Evolutionary conservation across 2,329 filamentous ascomycete species (phyloP), one percentile per base, ranked within the genome.

Genomic region (Aphanoascus verrucosus): DNA sequence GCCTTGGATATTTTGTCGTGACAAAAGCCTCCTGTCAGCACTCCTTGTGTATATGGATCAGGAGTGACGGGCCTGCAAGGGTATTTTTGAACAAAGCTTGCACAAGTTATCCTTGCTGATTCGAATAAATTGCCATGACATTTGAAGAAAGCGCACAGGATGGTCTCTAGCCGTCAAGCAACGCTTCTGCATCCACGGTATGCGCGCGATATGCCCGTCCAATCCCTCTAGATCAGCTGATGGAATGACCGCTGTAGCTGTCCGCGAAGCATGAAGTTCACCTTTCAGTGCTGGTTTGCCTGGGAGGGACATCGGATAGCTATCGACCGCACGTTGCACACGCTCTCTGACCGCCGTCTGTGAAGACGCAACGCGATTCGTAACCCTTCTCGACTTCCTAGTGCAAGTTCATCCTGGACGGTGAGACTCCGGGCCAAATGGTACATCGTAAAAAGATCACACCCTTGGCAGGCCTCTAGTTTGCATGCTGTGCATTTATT

Each of bases 61-160:
- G 34, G 5, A 31, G 23, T 14, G 31, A n/a, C 17, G 7, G 6
- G 7, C 12, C 31, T 34, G 12, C 43, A 31, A 41, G 38, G n/a
- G 43, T 19, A 23, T 15, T 50, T 50, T 19, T 15, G 40, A 43
- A 42, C 48, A 43, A 32, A 49, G 47, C 35, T 41, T 42, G 47
- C 47, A 31, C 20, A 20, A 15, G 20, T 37, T 23, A 51, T 37
- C 40, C 40, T 43, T 51, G 48, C 37, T 42, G 31, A 34, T 43
- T 23, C 40, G 19, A 28, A 28, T 44, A 23, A 51, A 51, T 44
- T 20, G n/a, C n/a, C 47, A 49, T 49, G 40, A 8, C 38, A 44
- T 35, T 43, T n/a, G 38, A 43, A 19, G n/a, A n/a, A 31, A 23
- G 28, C 17, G 28, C n/a, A 35, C 48, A 44, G 17, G 31, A 37